phyloP scores from a whole-genome alignment of 2,329 filamentous ascomycete species.

The Epichloe scottii region DNA sequence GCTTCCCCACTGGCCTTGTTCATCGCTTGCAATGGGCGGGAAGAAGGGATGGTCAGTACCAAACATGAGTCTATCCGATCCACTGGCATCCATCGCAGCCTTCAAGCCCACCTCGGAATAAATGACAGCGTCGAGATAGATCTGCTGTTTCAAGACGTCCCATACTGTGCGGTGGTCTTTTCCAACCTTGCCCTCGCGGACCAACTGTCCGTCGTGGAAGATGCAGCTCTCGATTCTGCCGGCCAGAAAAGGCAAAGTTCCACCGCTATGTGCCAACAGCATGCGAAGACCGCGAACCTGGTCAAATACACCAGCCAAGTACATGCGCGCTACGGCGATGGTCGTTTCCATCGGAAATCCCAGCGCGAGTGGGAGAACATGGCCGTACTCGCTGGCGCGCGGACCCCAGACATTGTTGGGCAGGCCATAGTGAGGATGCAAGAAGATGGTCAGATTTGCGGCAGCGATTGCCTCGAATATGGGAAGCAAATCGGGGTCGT shows the following conservation, averaged over 20 bases:
- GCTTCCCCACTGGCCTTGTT: slow-evolving; percentile 56
- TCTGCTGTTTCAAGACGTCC: slow-evolving; percentile 53
- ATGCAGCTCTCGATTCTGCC: slow-evolving; percentile 83
- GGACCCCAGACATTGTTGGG: slow-evolving; percentile 70
- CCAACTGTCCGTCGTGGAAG: slow-evolving; percentile 65
- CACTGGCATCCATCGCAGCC: slow-evolving; percentile 56
- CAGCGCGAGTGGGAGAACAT: slow-evolving; percentile 73
- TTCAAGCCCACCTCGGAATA: slow-evolving; percentile 64
- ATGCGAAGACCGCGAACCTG: slow-evolving; percentile 56
- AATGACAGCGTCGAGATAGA: slow-evolving; percentile 80
- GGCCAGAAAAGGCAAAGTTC: slow-evolving; percentile 77
- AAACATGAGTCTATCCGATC: slow-evolving; percentile 62
- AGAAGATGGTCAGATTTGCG: slow-evolving; percentile 56
- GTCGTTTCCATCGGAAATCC: slow-evolving; percentile 91
- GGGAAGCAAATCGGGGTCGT: slow-evolving; percentile 61
- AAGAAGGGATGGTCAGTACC: slow-evolving; percentile 80
- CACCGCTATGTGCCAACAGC: slow-evolving; percentile 77
- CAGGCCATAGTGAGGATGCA: slow-evolving; percentile 88
- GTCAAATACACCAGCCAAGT: slow-evolving; percentile 77
- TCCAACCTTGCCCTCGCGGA: slow-evolving; percentile 45
- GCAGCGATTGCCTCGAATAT: slow-evolving; percentile 59
- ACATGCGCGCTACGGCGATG: slow-evolving; percentile 78
- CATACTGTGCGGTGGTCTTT: slow-evolving; percentile 36
- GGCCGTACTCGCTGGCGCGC: slow-evolving; percentile 61
- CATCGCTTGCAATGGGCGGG: slow-evolving; percentile 54